Base-by-base conservation (phyloP, 208 protist species). In the Blechomonas ayalai region DNA sequence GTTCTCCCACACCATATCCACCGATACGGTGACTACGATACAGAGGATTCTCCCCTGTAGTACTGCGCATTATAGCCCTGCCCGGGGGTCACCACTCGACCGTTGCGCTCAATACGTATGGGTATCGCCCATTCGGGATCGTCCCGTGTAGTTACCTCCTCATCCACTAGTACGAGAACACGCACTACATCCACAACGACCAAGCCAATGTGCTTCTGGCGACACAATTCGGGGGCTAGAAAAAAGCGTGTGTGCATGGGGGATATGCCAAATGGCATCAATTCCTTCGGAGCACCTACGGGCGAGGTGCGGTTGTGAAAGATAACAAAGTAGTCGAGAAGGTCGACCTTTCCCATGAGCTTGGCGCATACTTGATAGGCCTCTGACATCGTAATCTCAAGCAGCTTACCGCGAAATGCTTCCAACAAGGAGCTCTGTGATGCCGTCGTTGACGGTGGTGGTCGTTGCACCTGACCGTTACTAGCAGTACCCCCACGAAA, bases 131-230 rank as follows among this genome's bases (percentile, higher is more conserved):
- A 79, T 9, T 54, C 55, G 7, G 69, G 59, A 35, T 64, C 54
- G 37, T 80, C 72, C 1, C 48, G 56, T 23, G 49, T 47, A 12
- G 55, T 45, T 13, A 46, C 46, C 43, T 92, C 75, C 36, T 75
- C 55, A 28, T 73, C 75, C 52, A 88, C 73, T 5, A 84, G 43
- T 6, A 92, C 59, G n/a, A 92, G 49, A 4, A 61, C 43, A 13
- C 83, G 78, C 15, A 92, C 57, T 10, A 67, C 59, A 34, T 92
- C 83, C 3, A 73, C 70, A 3, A 84, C 42, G 28, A 92, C 36
- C 10, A 92, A 53, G 24, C 73, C 83, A 7, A 92, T 46, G 47
- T 49, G 51, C 6, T 71, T 71, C 31, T 54, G 34, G 4, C 44
- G 49, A 37, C 73, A 83, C 34, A 90, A 53, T 55, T 90, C 73